Conservation (phyloP, 352 stramenopile genomes). For the Pythium periplocum region DNA sequence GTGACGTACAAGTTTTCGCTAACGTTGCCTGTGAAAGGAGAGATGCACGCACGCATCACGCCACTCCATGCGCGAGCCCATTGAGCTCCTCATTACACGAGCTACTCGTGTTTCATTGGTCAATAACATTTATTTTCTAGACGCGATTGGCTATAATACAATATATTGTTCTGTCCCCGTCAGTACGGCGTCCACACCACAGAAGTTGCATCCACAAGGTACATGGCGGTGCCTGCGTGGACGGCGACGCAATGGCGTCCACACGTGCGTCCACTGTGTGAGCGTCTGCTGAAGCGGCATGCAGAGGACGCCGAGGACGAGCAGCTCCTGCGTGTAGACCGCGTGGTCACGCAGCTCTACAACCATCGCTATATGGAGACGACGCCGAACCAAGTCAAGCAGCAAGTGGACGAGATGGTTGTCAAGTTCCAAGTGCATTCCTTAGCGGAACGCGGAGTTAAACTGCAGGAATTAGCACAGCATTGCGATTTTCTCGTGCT, state of each 20-base stretch:
- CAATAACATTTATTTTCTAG: too few species aligned
- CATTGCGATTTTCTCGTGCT: conserved; percentile 39
- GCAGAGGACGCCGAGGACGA: conserved; percentile 7
- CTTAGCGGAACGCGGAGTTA: conserved; percentile 31
- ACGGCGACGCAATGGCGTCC: conserved; percentile 52
- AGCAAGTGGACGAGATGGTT: conserved; percentile 31
- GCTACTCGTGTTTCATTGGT: too few species aligned
- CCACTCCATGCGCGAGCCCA: too few species aligned
- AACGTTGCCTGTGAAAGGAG: conserved; percentile 35
- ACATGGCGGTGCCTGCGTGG: conserved; percentile 37
- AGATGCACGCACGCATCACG: too few species aligned
- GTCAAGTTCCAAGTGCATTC: conserved; percentile 57
- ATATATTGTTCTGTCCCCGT: too few species aligned
- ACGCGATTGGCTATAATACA: too few species aligned
- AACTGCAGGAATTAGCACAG: conserved; percentile 26
- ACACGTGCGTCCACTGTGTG: conserved; percentile 42
- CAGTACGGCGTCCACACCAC: too few species aligned
- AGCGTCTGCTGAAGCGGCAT: conserved; percentile 8
- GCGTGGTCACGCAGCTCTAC: conserved; percentile 43
- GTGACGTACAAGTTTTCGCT: conserved; percentile 48
- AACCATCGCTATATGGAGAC: conserved; percentile 42
- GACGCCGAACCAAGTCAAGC: conserved; percentile 38
- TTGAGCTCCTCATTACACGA: too few species aligned
- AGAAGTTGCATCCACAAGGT: too few species aligned
- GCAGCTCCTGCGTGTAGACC: conserved; percentile 36